Evolutionary conservation across 2,329 filamentous ascomycete genomes (phyloP), one percentile per base, ranked within the genome.

Genomic region (Tolypocladium endophyticum): DNA sequence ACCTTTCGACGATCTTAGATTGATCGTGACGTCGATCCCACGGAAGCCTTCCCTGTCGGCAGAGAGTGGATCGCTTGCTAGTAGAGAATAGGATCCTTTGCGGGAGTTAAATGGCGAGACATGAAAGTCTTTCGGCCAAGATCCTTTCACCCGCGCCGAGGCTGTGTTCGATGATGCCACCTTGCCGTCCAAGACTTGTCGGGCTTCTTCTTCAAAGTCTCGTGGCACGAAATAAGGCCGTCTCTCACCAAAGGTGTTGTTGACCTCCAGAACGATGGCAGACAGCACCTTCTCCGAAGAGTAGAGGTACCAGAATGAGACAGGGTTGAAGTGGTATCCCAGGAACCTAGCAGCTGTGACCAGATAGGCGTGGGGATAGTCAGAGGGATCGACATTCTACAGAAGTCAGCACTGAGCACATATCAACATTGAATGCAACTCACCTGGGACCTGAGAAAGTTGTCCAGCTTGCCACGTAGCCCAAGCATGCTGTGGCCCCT

Each of bases 231-330:
- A 58, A 58, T 72, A 73, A 9, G 67, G 62, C 4, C 86, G 81
- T 57, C 86, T 79, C 70, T 92, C 88, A 56, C 83, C 87, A 67
- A 90, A 91, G 0, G 87, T 89, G 65, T 91, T 91, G 71, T 89
- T 90, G 54, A 91, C 86, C 69, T 92, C 88, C 1, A 89, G 68
- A 1, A 92, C 78, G 72, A 90, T 84, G 59, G 84, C 85, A 30
- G 77, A 80, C 18, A 92, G 76, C 7, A 79, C 71, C 60, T 80
- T 80, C 11, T 81, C 71, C 0, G 72, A 64, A 16, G 84, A 81
- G 69, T 92, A 92, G 2, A 92, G 79, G 64, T 91, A 90, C 87
- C 88, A 92, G 66, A 92, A 89, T 0, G 87, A 91, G 3, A 88
- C 86, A 0, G 87, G 87, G 65, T 90, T 92, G 72, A 89, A 90